Percentiles rank a stretch among this genome's conserved stretches.
phyloP scores from a whole-genome alignment of 768 basidiomycete genomes.

The Daedaleopsis nitida region DNA sequence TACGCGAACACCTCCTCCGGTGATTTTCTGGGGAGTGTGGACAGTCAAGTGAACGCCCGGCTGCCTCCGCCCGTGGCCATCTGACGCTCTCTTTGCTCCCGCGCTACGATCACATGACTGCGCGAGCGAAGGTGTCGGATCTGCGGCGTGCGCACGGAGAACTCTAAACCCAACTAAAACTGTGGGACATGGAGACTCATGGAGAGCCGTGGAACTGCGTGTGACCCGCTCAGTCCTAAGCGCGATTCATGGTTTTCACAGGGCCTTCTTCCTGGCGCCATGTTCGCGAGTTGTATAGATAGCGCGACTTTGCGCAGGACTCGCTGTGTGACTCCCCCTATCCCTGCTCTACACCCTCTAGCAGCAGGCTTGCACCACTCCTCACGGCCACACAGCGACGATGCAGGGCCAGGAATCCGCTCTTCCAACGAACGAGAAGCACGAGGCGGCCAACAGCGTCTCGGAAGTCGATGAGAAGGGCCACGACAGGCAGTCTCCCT shows the following conservation, averaged over 20 bases:
- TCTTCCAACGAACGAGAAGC: slow-evolving; percentile 11
- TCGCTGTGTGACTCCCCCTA: background rate
- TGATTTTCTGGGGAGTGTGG: background rate
- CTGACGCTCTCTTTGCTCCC: slow-evolving; percentile 5
- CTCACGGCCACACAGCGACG: background rate
- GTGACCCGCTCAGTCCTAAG: background rate
- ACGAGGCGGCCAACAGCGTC: slow-evolving; percentile 5
- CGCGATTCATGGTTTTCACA: background rate
- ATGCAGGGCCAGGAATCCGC: slow-evolving; percentile 1
- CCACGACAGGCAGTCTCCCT: background rate
- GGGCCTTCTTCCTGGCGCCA: background rate
- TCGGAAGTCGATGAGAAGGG: slow-evolving; percentile 9
- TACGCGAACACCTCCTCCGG: background rate
- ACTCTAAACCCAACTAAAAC: too few species aligned
- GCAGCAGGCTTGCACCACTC: too few species aligned
- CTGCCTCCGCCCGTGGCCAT: background rate
- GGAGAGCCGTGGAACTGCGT: background rate
- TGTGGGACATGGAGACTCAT: slow-evolving; percentile 3
- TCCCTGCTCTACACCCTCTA: background rate
- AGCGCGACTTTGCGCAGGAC: background rate
- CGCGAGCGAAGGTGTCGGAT: background rate
- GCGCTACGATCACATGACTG: slow-evolving; percentile 12
- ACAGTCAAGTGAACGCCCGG: background rate
- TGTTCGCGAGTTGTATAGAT: background rate
- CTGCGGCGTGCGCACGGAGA: background rate